Base-by-base conservation (phyloP, 2,329 filamentous ascomycete genomes). In the Colletotrichum spinosum region DNA sequence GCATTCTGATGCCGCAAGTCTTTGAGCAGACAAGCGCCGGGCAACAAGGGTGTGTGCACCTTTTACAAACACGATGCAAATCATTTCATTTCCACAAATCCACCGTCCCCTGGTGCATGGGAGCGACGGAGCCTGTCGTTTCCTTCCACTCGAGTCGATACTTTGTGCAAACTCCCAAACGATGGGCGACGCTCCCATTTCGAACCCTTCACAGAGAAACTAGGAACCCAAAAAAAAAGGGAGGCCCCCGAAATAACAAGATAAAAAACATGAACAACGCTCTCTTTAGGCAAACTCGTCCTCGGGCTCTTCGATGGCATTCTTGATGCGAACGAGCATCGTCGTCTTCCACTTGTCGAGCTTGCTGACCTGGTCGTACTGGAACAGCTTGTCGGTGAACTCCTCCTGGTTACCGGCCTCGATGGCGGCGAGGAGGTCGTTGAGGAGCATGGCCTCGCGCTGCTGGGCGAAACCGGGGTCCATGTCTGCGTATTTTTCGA, bases 331-430 rank as follows among this genome's bases (percentile, higher is more conserved):
- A 74, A 97, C 81, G 68, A 97, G 79, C 63, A 97, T 82, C 38
- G 91, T 92, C 55, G 92, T 97, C 90, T 97, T 97, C 95, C 95
- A 98, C 83, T 95, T 96, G 76, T 97, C 94, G 74, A 98, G 81
- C 84, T 96, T 96, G 81, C 90, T 96, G 81, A 97, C 85, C 81
- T 97, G 92, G 77, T 97, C 94, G 75, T 88, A 98, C 77, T 95
- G 90, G 83, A 92, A 97, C 69, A 96, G 80, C 77, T 94, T 94
- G 74, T 97, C 93, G 25, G 91, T 88, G 73, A 97, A 98, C 67
- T 86, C 84, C 72, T 97, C 93, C 76, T 92, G 90, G 72, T 97
- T 92, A 60, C 90, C 90, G 38, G 88, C 85, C 74, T 96, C 90
- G 63, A 97, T 85, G 4, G 92, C 88, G 65, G 91, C 89, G 38